Percentiles rank a stretch among this genome's conserved stretches.
phyloP scores from a whole-genome alignment of 768 basidiomycete species.

The Lactarius evosmus region DNA sequence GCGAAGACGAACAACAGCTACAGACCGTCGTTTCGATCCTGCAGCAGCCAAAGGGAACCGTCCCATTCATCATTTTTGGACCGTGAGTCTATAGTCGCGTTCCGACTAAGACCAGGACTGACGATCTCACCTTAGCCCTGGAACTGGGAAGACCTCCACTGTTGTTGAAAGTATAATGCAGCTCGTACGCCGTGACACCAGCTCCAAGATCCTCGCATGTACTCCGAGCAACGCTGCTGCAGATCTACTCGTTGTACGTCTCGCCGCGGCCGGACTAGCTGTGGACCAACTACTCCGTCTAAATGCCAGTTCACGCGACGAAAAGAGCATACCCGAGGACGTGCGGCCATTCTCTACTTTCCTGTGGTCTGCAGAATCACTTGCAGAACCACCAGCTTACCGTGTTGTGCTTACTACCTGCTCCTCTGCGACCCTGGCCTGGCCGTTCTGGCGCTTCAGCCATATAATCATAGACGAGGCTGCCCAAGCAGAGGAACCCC shows the following conservation, averaged over 20 bases:
- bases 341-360: slow-evolving; percentile 39
- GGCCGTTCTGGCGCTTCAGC: slow-evolving; percentile 53
- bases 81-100: slow-evolving; percentile 43
- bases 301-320: slow-evolving; percentile 46
- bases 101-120: neutral
- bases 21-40: slow-evolving; percentile 49
- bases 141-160: slow-evolving; percentile 42
- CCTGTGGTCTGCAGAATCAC: too few relatives aligned
- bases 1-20: slow-evolving; percentile 45
- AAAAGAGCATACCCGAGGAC: slow-evolving; percentile 36
- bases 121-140: slow-evolving; percentile 33
- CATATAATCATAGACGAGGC: slow-evolving; percentile 69
- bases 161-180: slow-evolving; percentile 39
- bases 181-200: slow-evolving; percentile 30
- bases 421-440: slow-evolving; percentile 49
- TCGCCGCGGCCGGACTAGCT: slow-evolving; percentile 24
- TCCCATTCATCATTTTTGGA: slow-evolving; percentile 60
- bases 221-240: slow-evolving; percentile 40
- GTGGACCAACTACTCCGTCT: slow-evolving; percentile 48
- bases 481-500: slow-evolving; percentile 60
- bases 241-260: slow-evolving; percentile 36
- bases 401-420: slow-evolving; percentile 59
- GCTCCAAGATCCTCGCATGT: slow-evolving; percentile 35
- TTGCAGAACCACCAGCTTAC: too few relatives aligned
- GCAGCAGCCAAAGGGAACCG: slow-evolving; percentile 42